Base-by-base conservation (phyloP, 2,329 filamentous ascomycete species). In the Sarocladium brachiariae region DNA sequence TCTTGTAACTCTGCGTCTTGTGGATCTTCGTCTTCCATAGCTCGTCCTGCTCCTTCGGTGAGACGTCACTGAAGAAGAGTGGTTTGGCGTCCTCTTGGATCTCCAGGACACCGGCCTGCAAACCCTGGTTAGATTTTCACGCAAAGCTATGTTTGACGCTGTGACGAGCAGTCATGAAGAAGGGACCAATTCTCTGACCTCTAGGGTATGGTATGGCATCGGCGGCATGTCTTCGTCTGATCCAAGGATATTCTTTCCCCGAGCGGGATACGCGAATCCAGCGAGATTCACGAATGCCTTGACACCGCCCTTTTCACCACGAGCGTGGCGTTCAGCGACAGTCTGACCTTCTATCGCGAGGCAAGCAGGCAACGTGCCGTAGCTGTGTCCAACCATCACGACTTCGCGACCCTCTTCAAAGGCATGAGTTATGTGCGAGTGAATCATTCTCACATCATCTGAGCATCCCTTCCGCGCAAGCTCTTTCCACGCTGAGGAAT, bases 231-330 rank as follows among this genome's bases (percentile, higher is more conserved):
- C 43, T 11, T 47, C 43, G n/a, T 47, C 43, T 4, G 25, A 7
- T 3, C 43, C 43, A 19, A 47, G 25, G 16, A 47, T 47, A 16
- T 18, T 47, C 43, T 47, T 47, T 6, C 43, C 43, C 27, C 43
- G 43, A 4, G 25, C 43, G 5, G 43, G 43, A 19, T 47, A 47
- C 9, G 43, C 43, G 25, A 47, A 47, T 19, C 43, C 43, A 33
- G 43, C 43, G 16, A 47, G 43, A 16, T 47, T 47, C 13, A 47
- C 43, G 16, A 31, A 33, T 21, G 43, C 43, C 16, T 47, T 47
- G 43, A 47, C 27, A 4, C 43, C 43, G 14, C 43, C 43, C 43
- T 47, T 47, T n/a, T 47, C 43, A 18, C 43, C 43, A 14, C 43
- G 31, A 11, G 43, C 43, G 33, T 47, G 43, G 16, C 43, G 43